A percentile compares a stretch with the other conserved stretches of the same genome.
Evolutionary conservation across 805 yeast species (phyloP).

Genomic region (Pachysolen tannophilus): DNA sequence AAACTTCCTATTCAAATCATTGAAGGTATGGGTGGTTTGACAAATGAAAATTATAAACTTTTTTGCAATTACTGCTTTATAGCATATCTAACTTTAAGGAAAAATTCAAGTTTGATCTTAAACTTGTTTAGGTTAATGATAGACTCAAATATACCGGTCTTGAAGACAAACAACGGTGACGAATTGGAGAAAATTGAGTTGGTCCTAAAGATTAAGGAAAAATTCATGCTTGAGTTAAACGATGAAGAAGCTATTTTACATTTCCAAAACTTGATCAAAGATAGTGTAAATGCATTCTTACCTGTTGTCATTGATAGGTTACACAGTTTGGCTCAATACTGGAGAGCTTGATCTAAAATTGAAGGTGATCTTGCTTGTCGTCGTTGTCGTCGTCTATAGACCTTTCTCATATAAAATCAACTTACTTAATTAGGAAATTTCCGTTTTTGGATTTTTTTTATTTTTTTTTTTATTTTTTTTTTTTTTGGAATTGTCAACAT

Average conservation of each 20-base stretch:
- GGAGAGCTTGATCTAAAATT: constrained; percentile 66
- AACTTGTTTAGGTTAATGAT: constrained; percentile 92
- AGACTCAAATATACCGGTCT: constrained; percentile 87
- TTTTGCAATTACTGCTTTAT: constrained; percentile 93
- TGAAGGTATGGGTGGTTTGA: constrained; percentile 96
- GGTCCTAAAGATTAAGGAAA: constrained; percentile 85
- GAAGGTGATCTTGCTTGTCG: no score
- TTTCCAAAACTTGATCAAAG: constrained; percentile 89
- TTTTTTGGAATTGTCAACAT: no score
- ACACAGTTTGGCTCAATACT: constrained; percentile 94
- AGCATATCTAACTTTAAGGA: constrained; percentile 82
- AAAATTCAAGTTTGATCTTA: constrained; percentile 81
- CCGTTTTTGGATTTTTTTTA: no score
- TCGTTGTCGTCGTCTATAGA: no score
- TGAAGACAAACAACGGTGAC: constrained; percentile 32
- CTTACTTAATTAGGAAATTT: no score
- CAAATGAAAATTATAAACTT: constrained; percentile 74
- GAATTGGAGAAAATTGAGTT: constrained; percentile 76
- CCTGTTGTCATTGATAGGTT: constrained; percentile 94
- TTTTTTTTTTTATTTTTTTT: no score
- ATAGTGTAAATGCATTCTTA: constrained; percentile 85
- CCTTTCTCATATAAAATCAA: no score
- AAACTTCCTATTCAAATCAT: constrained; percentile 93
- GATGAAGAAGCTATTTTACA: constrained; percentile 95
- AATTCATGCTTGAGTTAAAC: constrained; percentile 85